Conservation (phyloP, 176 grass and related monocot species). For the Puya raimondii region DNA sequence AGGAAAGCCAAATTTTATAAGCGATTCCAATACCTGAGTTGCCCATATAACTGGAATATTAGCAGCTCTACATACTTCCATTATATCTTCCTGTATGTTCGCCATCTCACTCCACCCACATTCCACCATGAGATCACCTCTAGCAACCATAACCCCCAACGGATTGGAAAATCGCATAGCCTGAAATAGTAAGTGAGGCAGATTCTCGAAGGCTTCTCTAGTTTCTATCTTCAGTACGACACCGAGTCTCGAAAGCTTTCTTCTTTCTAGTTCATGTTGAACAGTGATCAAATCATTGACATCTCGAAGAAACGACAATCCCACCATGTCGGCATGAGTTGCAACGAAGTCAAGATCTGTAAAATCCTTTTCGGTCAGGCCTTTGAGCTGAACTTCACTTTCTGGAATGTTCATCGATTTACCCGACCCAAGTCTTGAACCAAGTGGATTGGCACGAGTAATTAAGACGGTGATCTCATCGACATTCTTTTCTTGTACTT, state of each 20-base stretch:
- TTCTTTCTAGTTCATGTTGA: conserved; percentile 12
- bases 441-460: conserved; percentile 12
- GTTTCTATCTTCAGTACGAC: conserved; percentile 21
- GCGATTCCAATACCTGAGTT: conserved; percentile 19
- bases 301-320: conserved; percentile 18
- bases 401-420: conserved; percentile 22
- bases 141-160: conserved; percentile 17
- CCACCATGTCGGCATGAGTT: conserved; percentile 18
- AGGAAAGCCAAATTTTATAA: conserved; percentile 12
- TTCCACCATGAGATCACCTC: conserved; percentile 26
- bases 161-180: conserved; percentile 14
- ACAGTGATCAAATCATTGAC: conserved; percentile 9
- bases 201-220: not conserved
- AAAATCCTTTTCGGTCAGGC: conserved; percentile 15
- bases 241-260: conserved; percentile 7
- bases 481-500: conserved; percentile 5
- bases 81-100: conserved; percentile 7
- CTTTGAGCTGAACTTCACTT: conserved; percentile 10
- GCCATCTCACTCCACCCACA: conserved; percentile 18
- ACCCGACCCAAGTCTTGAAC: conserved; percentile 18
- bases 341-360: conserved; percentile 18
- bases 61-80: conserved; percentile 11
- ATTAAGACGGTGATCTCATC: conserved; percentile 9
- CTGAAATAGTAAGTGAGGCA: conserved; percentile 16
- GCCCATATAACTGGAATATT: conserved; percentile 20